Evolutionary conservation across 2,329 filamentous ascomycete genomes (phyloP).

Genomic region (Penicillium crustosum): DNA sequence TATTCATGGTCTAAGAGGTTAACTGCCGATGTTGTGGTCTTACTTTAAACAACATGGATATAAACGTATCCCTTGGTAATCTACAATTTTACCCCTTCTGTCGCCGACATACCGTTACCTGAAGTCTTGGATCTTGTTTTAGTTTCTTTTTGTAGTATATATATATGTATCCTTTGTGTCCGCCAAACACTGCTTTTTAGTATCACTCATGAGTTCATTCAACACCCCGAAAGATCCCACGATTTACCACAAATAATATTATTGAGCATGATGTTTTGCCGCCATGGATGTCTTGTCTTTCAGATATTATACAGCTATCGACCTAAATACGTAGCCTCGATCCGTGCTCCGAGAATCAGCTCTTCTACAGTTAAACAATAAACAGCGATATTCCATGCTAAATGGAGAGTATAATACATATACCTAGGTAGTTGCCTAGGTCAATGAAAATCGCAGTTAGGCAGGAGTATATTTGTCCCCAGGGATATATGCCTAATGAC

Average conservation of each 20-base stretch:
- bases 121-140: too few species aligned
- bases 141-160: too few species aligned
- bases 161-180: too few species aligned
- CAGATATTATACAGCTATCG: too few species aligned
- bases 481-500: conserved; percentile 25
- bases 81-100: neutral
- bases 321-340: too few species aligned
- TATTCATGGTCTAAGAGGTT: neutral
- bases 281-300: too few species aligned
- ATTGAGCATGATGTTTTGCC: too few species aligned
- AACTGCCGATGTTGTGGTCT: neutral
- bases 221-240: too few species aligned
- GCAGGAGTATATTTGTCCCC: conserved; percentile 1
- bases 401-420: neutral
- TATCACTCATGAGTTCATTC: too few species aligned
- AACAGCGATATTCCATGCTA: neutral
- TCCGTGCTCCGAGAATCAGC: too few species aligned
- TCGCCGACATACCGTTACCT: neutral
- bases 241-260: too few species aligned
- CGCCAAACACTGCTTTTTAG: too few species aligned
- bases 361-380: neutral
- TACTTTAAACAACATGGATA: neutral
- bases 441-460: neutral
- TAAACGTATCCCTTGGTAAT: neutral
- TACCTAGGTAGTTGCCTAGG: neutral